Evolutionary conservation across 441 rosid species (phyloP).

Genomic region (Pelargonium australe): DNA sequence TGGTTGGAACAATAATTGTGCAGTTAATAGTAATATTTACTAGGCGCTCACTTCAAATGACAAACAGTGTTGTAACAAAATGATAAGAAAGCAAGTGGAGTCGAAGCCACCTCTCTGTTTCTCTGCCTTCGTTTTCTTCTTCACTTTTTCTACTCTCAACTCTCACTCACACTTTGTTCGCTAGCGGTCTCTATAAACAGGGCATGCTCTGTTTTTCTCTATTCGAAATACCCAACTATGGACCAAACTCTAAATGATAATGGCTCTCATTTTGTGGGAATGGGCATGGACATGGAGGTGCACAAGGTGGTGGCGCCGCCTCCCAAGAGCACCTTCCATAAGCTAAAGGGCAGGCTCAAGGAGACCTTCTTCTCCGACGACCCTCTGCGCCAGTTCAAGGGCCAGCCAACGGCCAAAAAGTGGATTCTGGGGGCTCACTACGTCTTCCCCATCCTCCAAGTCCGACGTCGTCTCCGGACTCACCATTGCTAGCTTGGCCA

Average conservation of each 20-base stretch:
- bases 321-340: slow-evolving; percentile 47
- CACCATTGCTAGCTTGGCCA: slow-evolving; percentile 98
- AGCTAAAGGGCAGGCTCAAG: slow-evolving; percentile 46
- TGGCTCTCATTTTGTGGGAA: not conserved
- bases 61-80: no score
- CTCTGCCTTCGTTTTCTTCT: no score
- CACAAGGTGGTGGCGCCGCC: slow-evolving; percentile 76
- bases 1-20: no score
- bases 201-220: not conserved
- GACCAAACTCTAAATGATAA: not conserved
- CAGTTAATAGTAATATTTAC: no score
- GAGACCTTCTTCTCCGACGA: slow-evolving; percentile 94
- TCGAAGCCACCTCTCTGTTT: no score
- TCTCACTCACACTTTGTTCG: not conserved
- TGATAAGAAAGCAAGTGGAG: no score
- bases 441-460: slow-evolving; percentile 71
- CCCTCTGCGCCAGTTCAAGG: slow-evolving; percentile 73
- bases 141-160: not conserved
- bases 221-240: not conserved
- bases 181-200: slow-evolving; percentile 2
- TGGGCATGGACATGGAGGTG: slow-evolving; percentile 27
- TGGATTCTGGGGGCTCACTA: slow-evolving; percentile 57
- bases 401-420: slow-evolving; percentile 55
- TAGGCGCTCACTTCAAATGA: no score
- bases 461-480: slow-evolving; percentile 90